phyloP scores from a whole-genome alignment of 805 yeast genomes.

The Metschnikowia kofuensis region DNA sequence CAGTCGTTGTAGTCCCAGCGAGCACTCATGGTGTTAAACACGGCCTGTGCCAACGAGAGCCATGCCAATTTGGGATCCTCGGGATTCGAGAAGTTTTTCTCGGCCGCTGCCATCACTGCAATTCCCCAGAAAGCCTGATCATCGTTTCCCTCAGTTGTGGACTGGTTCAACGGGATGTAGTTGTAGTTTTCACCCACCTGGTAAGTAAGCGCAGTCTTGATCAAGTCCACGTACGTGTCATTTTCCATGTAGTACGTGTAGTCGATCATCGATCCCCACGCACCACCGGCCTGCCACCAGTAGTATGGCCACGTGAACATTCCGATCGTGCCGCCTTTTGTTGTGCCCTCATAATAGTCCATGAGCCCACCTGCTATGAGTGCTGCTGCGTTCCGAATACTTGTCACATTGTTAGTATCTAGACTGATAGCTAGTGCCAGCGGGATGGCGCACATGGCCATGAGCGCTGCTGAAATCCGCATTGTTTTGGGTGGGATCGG shows the following conservation, averaged over 20 bases:
- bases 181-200: slow-evolving; percentile 68
- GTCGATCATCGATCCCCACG: slow-evolving; percentile 85
- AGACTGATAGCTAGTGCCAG: slow-evolving; percentile 23
- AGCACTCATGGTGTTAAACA: slow-evolving; percentile 82
- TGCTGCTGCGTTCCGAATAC: slow-evolving; percentile 55
- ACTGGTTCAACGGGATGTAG: slow-evolving; percentile 84
- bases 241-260: slow-evolving; percentile 71
- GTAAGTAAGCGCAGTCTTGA: slow-evolving; percentile 61
- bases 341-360: slow-evolving; percentile 73
- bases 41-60: slow-evolving; percentile 83
- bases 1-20: slow-evolving; percentile 81
- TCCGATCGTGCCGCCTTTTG: slow-evolving; percentile 77
- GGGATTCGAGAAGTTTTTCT: slow-evolving; percentile 77
- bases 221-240: slow-evolving; percentile 56
- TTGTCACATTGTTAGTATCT: slow-evolving; percentile 39
- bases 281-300: slow-evolving; percentile 99
- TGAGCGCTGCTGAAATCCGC: background rate
- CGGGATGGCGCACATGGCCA: background rate
- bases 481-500: background rate
- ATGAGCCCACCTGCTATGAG: slow-evolving; percentile 67
- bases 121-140: slow-evolving; percentile 98
- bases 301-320: slow-evolving; percentile 88
- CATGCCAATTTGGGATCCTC: slow-evolving; percentile 56
- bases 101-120: slow-evolving; percentile 90
- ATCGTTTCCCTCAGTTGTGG: slow-evolving; percentile 94